Evolutionary conservation across 1,139 yeast genomes (phyloP).

Genomic region (Suhomyces bokatorum): DNA sequence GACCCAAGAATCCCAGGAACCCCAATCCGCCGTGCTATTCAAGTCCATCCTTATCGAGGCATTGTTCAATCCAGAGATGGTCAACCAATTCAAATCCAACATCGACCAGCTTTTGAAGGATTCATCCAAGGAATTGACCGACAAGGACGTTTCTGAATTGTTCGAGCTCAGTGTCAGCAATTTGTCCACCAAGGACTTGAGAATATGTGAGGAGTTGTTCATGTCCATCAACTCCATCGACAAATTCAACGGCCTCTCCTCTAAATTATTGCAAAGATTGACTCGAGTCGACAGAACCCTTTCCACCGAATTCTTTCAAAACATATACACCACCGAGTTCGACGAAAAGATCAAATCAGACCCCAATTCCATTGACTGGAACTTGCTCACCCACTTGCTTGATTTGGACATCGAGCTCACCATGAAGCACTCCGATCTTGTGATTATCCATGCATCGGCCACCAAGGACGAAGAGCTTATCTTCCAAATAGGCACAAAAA

Average conservation of each 20-base stretch:
- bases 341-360: conserved; percentile 10
- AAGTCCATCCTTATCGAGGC: conserved; percentile 10
- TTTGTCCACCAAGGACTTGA: conserved; percentile 28
- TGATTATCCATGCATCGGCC: conserved; percentile 16
- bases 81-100: conserved; percentile 20
- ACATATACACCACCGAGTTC: conserved; percentile 34
- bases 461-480: conserved; percentile 4
- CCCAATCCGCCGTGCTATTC: conserved; percentile 1
- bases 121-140: conserved; percentile 12
- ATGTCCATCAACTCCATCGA: conserved; percentile 29
- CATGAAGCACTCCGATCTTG: conserved; percentile 33
- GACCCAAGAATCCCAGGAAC: not conserved
- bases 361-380: conserved; percentile 37
- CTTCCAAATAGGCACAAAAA: conserved; percentile 32
- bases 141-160: conserved; percentile 22
- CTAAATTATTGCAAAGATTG: conserved; percentile 38
- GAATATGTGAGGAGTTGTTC: conserved; percentile 47
- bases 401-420: conserved; percentile 55
- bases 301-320: conserved; percentile 46
- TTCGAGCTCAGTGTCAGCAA: conserved; percentile 29
- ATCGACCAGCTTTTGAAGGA: conserved; percentile 21
- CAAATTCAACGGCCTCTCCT: conserved; percentile 35
- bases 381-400: conserved; percentile 43
- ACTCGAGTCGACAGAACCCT: conserved; percentile 45
- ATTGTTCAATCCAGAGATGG: conserved; percentile 22